A percentile compares a stretch with the other conserved stretches of the same genome.
Evolutionary conservation across 257 asterid genomes (phyloP).

Genomic region (Penstemon barbatus): DNA sequence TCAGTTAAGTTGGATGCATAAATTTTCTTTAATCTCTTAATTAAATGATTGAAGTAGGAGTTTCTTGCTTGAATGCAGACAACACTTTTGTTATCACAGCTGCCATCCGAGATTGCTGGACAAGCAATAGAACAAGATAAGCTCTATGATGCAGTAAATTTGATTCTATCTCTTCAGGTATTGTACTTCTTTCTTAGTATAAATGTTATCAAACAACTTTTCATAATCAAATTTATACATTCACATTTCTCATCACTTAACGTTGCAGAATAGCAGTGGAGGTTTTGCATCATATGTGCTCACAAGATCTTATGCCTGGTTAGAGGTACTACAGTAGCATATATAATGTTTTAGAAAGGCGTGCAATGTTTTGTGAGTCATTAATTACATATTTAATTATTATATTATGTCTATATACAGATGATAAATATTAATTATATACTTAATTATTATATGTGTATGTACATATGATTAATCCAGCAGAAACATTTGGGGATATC

Average conservation of each 20-base stretch:
- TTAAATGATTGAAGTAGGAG: neutral
- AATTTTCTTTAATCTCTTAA: neutral
- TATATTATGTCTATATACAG: no score
- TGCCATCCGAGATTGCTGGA: conserved; percentile 51
- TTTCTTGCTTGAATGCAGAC: conserved; percentile 35
- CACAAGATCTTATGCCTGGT: conserved; percentile 74
- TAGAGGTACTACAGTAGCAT: no score
- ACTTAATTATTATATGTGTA: no score
- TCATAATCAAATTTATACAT: neutral
- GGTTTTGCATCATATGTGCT: conserved; percentile 83
- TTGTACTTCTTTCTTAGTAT: neutral
- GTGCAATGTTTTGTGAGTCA: no score
- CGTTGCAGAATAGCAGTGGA: conserved; percentile 59
- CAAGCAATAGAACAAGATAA: conserved; percentile 40
- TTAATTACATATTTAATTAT: no score
- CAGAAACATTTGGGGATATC: no score
- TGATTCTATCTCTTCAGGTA: conserved; percentile 70
- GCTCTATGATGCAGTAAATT: conserved; percentile 56
- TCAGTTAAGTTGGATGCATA: no score
- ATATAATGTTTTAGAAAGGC: no score
- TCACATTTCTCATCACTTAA: neutral
- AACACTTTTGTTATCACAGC: conserved; percentile 49
- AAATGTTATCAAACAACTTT: neutral
- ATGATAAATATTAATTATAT: no score
- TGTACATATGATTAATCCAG: no score